Conservation (phyloP, 768 basidiomycete species). For the Agrocybe pediades region DNA sequence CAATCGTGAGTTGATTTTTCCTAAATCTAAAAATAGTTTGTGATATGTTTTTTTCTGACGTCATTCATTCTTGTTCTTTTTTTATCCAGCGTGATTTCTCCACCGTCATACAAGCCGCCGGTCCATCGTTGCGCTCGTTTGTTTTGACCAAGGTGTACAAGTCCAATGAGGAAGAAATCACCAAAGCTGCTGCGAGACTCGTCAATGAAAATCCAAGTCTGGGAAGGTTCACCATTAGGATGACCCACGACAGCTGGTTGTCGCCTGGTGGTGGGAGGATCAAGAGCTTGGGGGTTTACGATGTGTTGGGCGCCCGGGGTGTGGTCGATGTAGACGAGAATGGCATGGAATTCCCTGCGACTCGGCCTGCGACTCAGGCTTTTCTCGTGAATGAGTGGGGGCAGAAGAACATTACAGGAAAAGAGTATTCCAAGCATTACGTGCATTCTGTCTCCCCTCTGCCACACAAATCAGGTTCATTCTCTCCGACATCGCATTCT, state of each 20-base stretch:
- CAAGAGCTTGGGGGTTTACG: conserved; percentile 17
- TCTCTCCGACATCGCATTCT: background rate
- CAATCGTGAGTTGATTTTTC: conserved; percentile 31
- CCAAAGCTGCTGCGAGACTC: conserved; percentile 28
- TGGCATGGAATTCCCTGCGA: background rate
- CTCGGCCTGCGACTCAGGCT: background rate
- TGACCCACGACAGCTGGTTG: conserved; percentile 34
- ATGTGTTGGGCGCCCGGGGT: conserved; percentile 17
- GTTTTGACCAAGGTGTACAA: conserved; percentile 37
- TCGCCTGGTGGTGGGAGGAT: no score
- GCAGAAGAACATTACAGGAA: conserved; percentile 18
- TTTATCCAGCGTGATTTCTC: conserved; percentile 33
- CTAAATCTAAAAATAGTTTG: conserved; percentile 1
- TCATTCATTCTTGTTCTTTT: background rate
- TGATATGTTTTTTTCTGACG: background rate
- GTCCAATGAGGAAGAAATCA: conserved; percentile 35
- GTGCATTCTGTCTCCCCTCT: conserved; percentile 2
- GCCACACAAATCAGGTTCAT: background rate
- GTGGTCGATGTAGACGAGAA: background rate
- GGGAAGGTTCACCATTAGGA: conserved; percentile 31
- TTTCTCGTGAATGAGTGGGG: conserved; percentile 17
- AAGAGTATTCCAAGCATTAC: conserved; percentile 17
- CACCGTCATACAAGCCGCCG: conserved; percentile 21
- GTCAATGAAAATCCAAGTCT: conserved; percentile 32
- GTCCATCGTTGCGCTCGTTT: conserved; percentile 33